phyloP scores from a whole-genome alignment of 352 stramenopile species.

The Detonula confervacea region DNA sequence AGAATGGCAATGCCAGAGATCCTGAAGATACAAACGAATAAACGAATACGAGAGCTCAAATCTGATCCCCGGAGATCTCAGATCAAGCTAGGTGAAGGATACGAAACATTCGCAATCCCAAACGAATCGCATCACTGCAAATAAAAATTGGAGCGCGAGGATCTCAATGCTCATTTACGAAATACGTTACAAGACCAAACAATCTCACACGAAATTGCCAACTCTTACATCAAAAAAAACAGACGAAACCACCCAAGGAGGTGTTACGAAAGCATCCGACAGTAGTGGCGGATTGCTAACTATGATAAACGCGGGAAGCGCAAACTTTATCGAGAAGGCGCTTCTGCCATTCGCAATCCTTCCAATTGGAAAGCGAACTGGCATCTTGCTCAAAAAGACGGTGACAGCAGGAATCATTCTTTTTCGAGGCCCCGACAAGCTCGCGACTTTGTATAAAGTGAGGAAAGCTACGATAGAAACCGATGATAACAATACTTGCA shows the following conservation, averaged over 20 bases:
- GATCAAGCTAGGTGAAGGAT: not conserved
- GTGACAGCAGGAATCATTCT: not conserved
- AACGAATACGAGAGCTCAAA: not conserved
- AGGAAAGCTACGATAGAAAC: not conserved
- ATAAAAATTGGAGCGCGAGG: not conserved
- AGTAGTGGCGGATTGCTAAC: not conserved
- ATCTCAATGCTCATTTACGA: not conserved
- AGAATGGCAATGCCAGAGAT: not conserved
- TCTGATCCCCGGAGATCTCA: not conserved
- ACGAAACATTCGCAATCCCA: not conserved
- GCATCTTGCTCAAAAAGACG: constrained; percentile 7
- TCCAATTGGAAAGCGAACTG: not conserved
- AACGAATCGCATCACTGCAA: not conserved
- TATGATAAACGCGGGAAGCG: not conserved
- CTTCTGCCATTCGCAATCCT: not conserved
- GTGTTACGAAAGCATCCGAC: constrained; percentile 9
- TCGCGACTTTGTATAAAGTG: constrained; percentile 1
- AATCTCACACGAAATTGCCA: not conserved
- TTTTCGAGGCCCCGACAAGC: not conserved
- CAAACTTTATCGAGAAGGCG: not conserved
- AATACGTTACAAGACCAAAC: not conserved
- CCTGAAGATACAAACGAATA: not conserved
- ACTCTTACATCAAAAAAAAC: not conserved
- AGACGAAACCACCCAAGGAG: not conserved
- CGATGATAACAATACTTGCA: not conserved